phyloP scores from a whole-genome alignment of 192 early-diverging fungal species.

The Backusella morwellensis region DNA sequence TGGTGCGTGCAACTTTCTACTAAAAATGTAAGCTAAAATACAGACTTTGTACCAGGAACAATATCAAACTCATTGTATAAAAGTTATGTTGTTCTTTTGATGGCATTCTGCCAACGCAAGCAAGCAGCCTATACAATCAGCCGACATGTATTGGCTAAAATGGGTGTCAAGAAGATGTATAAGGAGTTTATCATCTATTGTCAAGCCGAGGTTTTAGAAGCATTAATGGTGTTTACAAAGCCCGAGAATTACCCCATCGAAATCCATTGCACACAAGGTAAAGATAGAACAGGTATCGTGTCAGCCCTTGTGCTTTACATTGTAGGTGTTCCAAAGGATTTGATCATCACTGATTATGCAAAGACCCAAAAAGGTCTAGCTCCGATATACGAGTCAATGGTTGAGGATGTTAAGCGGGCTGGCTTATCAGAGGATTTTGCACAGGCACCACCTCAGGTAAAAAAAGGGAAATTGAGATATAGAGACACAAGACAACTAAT shows the following conservation, averaged over 20 bases:
- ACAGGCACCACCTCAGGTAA: slow-evolving; percentile 50
- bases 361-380: slow-evolving; percentile 45
- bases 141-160: slow-evolving; percentile 22
- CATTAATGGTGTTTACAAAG: slow-evolving; percentile 52
- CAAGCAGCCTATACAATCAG: slow-evolving; percentile 31
- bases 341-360: slow-evolving; percentile 60
- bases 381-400: slow-evolving; percentile 46
- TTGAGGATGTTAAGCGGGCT: slow-evolving; percentile 49
- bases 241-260: slow-evolving; percentile 56
- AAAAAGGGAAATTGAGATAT: not conserved
- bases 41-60: not conserved
- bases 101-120: slow-evolving; percentile 25
- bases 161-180: slow-evolving; percentile 45
- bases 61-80: not conserved
- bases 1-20: not conserved
- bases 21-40: slow-evolving; percentile 26
- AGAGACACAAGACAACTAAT: not conserved
- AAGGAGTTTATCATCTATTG: slow-evolving; percentile 38
- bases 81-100: slow-evolving; percentile 35
- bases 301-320: slow-evolving; percentile 53
- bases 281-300: slow-evolving; percentile 67
- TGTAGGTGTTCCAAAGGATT: slow-evolving; percentile 48
- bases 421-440: slow-evolving; percentile 55
- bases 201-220: slow-evolving; percentile 38
- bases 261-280: slow-evolving; percentile 68